Evolutionary conservation across 2,329 filamentous ascomycete species (phyloP).

Genomic region (Berkeleyomyces basicola): DNA sequence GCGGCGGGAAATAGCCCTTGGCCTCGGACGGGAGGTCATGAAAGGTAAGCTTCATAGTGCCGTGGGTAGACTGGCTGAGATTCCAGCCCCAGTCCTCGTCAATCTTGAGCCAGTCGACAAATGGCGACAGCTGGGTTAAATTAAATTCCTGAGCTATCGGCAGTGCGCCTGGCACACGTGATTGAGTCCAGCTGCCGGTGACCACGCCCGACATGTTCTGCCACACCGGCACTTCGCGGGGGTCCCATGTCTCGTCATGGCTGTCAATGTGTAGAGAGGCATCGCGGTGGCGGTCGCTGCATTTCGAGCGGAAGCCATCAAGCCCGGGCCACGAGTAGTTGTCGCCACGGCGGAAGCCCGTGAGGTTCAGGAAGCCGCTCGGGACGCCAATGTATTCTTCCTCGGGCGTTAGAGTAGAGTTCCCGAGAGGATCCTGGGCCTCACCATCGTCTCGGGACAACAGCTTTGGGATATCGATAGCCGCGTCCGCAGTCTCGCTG

Average conservation of each 20-base stretch:
- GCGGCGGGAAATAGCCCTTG: neutral
- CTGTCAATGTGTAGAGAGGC: slow-evolving; percentile 25
- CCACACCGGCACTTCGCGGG: slow-evolving; percentile 38
- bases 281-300: slow-evolving; percentile 34
- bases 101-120: slow-evolving; percentile 44
- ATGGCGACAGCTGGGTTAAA: slow-evolving; percentile 45
- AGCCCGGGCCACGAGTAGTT: slow-evolving; percentile 66
- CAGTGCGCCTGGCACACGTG: slow-evolving; percentile 27
- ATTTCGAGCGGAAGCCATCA: slow-evolving; percentile 30
- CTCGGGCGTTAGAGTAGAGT: slow-evolving; percentile 6
- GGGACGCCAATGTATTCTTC: slow-evolving; percentile 7
- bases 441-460: slow-evolving; percentile 9
- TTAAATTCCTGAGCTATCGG: slow-evolving; percentile 39
- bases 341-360: slow-evolving; percentile 59
- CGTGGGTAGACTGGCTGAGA: slow-evolving; percentile 50
- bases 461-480: slow-evolving; percentile 15
- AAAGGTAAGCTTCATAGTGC: slow-evolving; percentile 37
- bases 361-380: slow-evolving; percentile 47
- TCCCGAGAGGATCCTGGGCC: neutral
- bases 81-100: slow-evolving; percentile 58
- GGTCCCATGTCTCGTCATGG: slow-evolving; percentile 23
- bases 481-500: neutral
- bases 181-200: slow-evolving; percentile 56
- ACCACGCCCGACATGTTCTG: slow-evolving; percentile 63
- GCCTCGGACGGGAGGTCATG: slow-evolving; percentile 10